A percentile compares a stretch with the other conserved stretches of the same genome.
Conservation (phyloP, 129 eudicot species). For the Chrysanthemum lavandulifolium region DNA sequence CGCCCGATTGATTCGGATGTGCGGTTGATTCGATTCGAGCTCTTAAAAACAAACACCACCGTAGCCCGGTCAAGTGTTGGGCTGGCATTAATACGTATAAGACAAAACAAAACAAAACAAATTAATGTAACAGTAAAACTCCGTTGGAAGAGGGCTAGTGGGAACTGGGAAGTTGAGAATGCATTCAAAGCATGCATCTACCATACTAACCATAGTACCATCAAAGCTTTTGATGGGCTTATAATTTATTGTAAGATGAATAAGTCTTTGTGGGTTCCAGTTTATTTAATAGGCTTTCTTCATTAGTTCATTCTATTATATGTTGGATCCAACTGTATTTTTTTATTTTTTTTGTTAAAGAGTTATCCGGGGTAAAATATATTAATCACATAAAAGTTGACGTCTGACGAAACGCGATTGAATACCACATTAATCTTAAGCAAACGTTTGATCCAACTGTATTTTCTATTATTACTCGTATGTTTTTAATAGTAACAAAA, state of each 20-base stretch:
- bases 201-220: neutral
- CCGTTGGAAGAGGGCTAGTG: neutral
- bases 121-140: conserved; percentile 1
- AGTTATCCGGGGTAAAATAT: too few relatives aligned
- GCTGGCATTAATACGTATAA: neutral
- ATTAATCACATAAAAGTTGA: too few relatives aligned
- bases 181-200: conserved; percentile 31
- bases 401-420: too few relatives aligned
- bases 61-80: too few relatives aligned
- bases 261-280: conserved; percentile 17
- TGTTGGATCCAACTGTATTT: neutral
- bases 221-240: conserved; percentile 10
- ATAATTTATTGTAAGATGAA: conserved; percentile 5
- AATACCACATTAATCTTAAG: too few relatives aligned
- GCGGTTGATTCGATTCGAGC: too few relatives aligned
- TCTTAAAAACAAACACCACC: too few relatives aligned
- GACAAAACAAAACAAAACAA: neutral
- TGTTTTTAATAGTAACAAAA: too few relatives aligned
- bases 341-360: too few relatives aligned
- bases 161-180: conserved; percentile 20
- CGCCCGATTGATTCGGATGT: too few relatives aligned
- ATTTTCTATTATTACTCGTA: neutral
- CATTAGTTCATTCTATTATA: neutral
- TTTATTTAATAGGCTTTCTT: conserved; percentile 17
- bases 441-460: conserved; percentile 13